Base-by-base conservation (phyloP, 140 eudicot genomes). In the Senecio squalidus region DNA sequence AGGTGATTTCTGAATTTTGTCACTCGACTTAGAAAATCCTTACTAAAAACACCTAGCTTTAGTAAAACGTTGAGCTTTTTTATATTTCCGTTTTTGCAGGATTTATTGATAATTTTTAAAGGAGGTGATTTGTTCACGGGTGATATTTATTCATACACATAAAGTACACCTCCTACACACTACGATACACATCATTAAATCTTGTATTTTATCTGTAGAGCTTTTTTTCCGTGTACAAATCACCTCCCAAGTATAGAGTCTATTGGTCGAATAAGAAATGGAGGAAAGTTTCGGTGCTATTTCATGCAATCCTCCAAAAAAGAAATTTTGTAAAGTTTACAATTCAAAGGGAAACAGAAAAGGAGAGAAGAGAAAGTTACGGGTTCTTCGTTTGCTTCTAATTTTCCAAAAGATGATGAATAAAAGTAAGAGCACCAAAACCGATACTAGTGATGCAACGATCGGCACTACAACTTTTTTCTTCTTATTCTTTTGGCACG, bases 401-500 rank as follows among this genome's bases (percentile, higher is more conserved):
- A 23, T 7, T 75, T 62, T 62, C 75, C 67, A 68, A n/a, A 50
- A 6, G 45, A 55, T 45, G 64, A 62, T 47, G 8, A 58, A 14
- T 68, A 55, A 3, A 44, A 62, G 58, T 38, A 68, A 17, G 1
- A 75, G 67, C 25, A 55, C 62, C 62, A 75, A 27, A 3, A 26
- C 11, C 3, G 65, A 55, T 18, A 56, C 44, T 10, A 68, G 18
- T n/a, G 80, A 56, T 30, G 65, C 81, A 38, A 69, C 52, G 43
- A 63, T 58, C 2, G 76, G 76, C 39, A 58, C 53, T 1, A 47
- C 9, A 38, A 36, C 38, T 9, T 63, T 75, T 38, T 50, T 75
- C 59, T 57, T 64, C 58, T 63, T 75, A 36, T 6, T n/a, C n/a
- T n/a, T 57, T 31, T 55, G 51, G 48, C 81, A 75, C 17, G 76